Evolutionary conservation across 768 basidiomycete genomes (phyloP).

Genomic region (Pulveroboletus ravenelii): DNA sequence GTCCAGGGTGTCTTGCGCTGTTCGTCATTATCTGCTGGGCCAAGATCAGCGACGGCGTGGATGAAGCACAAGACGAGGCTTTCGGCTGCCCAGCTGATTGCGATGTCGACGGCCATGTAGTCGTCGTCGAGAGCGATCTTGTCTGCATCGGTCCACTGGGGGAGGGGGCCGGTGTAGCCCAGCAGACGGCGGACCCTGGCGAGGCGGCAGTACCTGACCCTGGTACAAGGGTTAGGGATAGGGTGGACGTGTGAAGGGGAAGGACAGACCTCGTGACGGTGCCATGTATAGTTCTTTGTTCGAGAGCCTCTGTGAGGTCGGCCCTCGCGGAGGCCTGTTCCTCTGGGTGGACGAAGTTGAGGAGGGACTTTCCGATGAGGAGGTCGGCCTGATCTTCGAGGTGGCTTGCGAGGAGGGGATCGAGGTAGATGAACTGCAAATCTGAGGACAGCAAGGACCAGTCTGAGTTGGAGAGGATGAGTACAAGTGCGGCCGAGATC

Average conservation of each 20-base stretch:
- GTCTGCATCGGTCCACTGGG: slow-evolving; percentile 59
- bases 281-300: slow-evolving; percentile 73
- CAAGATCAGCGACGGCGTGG: slow-evolving; percentile 75
- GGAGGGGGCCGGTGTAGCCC: slow-evolving; percentile 56
- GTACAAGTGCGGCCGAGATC: slow-evolving; percentile 14
- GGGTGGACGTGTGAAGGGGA: slow-evolving; percentile 10
- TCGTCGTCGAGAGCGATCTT: slow-evolving; percentile 65
- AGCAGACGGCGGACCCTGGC: slow-evolving; percentile 67
- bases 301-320: slow-evolving; percentile 71
- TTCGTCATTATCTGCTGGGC: slow-evolving; percentile 69
- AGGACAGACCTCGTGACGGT: slow-evolving; percentile 67
- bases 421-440: slow-evolving; percentile 76
- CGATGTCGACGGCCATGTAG: slow-evolving; percentile 85
- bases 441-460: slow-evolving; percentile 78
- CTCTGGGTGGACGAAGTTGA: slow-evolving; percentile 81
- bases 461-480: slow-evolving; percentile 42
- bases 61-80: slow-evolving; percentile 86
- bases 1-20: slow-evolving; percentile 70
- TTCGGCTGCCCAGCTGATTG: slow-evolving; percentile 86
- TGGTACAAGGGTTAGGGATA: slow-evolving; percentile 31
- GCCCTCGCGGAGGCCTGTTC: slow-evolving; percentile 69
- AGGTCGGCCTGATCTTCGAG: slow-evolving; percentile 65
- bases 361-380: slow-evolving; percentile 65
- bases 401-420: slow-evolving; percentile 72
- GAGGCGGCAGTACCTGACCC: slow-evolving; percentile 76